Evolutionary conservation across 176 grass and related monocot species (phyloP), one percentile per base, ranked within the genome.

Genomic region (Oryza brachyantha): DNA sequence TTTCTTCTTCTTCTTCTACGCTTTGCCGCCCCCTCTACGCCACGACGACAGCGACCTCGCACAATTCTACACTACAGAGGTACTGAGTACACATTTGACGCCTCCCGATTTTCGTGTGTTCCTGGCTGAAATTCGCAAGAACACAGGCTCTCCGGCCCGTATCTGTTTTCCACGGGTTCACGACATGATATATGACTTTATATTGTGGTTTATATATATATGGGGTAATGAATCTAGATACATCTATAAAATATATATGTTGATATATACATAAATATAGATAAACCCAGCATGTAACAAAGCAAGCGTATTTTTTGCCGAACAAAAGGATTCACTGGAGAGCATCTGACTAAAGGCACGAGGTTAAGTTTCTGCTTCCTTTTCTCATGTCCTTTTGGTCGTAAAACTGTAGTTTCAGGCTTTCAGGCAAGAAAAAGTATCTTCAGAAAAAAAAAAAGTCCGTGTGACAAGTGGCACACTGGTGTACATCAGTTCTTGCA

Each of bases 21-120:
- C 27, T 88, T 76, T 81, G 76, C 76, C 45, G 85, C 66, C 45
- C 61, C 80, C 0, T 64, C 67, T 58, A 84, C 87, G 64, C 35
- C 28, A 65, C 5, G 34, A 22, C 5, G 86, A 70, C 7, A 76
- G 70, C 70, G 64, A 84, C 41, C 13, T 28, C 52, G 8, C 40
- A 5, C 12, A 24, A 10, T 57, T 57, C 7, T 54, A 8, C 12
- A 14, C 8, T 57, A 24, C 7, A n/a, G n/a, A n/a, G n/a, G n/a
- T 57, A 57, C 52, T n/a, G n/a, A 24, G 1, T 24, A 57, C 52
- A 22, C 14, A 19, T 48, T 48, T 17, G 3, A 5, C 42, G 8
- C 45, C 45, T 17, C 45, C 14, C 13, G 14, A 22, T 55, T 4
- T 22, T 55, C 7, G 21, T 1, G 21, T 4, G 19, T 57, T 55